phyloP scores from a whole-genome alignment of 2,329 filamentous ascomycete genomes.

The Neocucurbitaria cava region DNA sequence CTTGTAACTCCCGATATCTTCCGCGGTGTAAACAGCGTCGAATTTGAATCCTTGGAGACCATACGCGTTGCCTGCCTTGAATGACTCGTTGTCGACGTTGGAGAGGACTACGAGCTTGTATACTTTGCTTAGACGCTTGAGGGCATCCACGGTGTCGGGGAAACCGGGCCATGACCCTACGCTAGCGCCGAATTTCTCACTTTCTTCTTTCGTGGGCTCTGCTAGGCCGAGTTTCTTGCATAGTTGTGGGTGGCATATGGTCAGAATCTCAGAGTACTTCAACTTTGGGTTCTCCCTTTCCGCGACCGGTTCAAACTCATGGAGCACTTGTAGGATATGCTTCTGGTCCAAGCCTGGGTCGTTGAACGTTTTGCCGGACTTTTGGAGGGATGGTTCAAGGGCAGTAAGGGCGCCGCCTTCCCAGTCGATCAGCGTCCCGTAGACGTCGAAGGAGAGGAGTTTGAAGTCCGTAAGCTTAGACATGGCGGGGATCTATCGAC shows the following conservation, averaged over 20 bases:
- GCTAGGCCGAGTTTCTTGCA: conserved; percentile 54
- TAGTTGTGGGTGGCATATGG: conserved; percentile 57
- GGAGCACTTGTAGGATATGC: conserved; percentile 50
- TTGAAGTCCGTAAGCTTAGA: conserved; percentile 51
- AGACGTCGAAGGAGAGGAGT: conserved; percentile 77
- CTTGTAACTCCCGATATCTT: conserved; percentile 77
- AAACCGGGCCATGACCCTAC: conserved; percentile 65
- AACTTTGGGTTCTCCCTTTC: conserved; percentile 63
- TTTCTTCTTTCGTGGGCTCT: conserved; percentile 49
- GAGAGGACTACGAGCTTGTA: conserved; percentile 68
- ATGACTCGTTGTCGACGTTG: conserved; percentile 65
- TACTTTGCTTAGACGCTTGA: conserved; percentile 56
- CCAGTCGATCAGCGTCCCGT: conserved; percentile 82
- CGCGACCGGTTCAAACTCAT: conserved; percentile 57
- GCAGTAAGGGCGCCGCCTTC: conserved; percentile 68
- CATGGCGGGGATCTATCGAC: conserved; percentile 21
- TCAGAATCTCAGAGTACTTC: conserved; percentile 67
- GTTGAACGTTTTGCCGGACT: conserved; percentile 23
- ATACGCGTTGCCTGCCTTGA: conserved; percentile 56
- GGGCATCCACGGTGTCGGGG: conserved; percentile 62
- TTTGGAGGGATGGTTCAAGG: conserved; percentile 59
- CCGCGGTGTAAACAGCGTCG: conserved; percentile 71
- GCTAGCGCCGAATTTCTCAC: conserved; percentile 58
- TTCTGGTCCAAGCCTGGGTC: conserved; percentile 32
- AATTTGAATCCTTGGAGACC: conserved; percentile 64